phyloP scores from a whole-genome alignment of 106 monocot genomes.

The Vanilla planifolia region DNA sequence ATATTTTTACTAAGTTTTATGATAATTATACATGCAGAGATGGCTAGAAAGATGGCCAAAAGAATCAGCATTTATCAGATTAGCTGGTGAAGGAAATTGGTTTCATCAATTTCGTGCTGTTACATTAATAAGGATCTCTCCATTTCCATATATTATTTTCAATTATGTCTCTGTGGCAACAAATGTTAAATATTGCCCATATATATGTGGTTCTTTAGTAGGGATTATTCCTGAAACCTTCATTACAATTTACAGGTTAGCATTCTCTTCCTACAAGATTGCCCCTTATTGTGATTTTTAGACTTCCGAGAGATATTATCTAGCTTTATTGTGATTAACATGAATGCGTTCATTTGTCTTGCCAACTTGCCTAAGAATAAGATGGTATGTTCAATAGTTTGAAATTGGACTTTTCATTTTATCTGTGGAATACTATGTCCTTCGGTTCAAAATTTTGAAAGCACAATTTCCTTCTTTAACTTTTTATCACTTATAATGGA shows the following conservation, averaged over 20 bases:
- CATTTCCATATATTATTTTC: conserved; percentile 6
- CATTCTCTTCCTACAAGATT: neutral
- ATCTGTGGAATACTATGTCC: too few relatives aligned
- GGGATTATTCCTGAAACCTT: conserved; percentile 74
- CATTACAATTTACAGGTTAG: conserved; percentile 80
- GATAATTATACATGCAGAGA: conserved; percentile 29
- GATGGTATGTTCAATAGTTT: too few relatives aligned
- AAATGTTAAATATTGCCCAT: conserved; percentile 75
- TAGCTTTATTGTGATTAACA: too few relatives aligned
- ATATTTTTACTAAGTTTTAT: neutral
- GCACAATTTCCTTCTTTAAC: too few relatives aligned
- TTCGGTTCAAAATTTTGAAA: too few relatives aligned
- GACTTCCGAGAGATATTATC: too few relatives aligned
- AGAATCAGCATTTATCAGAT: conserved; percentile 66
- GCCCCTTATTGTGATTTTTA: neutral
- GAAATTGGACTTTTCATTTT: too few relatives aligned
- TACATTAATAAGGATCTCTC: conserved; percentile 6
- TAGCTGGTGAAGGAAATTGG: conserved; percentile 97
- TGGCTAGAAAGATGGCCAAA: conserved; percentile 90
- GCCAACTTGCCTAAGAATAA: too few relatives aligned
- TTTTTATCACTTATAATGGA: too few relatives aligned
- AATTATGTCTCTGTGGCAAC: conserved; percentile 28
- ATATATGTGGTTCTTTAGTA: conserved; percentile 68
- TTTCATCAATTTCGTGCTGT: conserved; percentile 77
- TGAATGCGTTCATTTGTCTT: too few relatives aligned